Evolutionary conservation across 1,284 basidiomycete genomes (phyloP).

Genomic region (Omphalotus olearius): DNA sequence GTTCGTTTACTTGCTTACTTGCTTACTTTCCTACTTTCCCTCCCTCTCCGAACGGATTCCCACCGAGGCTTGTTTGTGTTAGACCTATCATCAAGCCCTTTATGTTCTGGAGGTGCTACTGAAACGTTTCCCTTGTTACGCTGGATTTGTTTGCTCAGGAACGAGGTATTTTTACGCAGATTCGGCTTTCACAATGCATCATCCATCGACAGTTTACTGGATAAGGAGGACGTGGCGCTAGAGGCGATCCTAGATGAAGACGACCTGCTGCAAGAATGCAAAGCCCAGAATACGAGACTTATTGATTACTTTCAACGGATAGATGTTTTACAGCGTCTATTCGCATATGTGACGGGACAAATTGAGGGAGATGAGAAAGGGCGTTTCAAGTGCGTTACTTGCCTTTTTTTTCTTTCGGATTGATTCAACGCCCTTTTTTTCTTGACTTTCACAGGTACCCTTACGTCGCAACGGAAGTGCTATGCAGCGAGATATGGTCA

Average conservation of each 20-base stretch:
- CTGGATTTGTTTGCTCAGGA: background rate
- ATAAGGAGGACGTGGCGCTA: constrained; percentile 80
- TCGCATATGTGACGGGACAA: constrained; percentile 83
- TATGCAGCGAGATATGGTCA: constrained; percentile 94
- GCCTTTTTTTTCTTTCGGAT: constrained; percentile 37
- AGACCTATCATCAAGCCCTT: background rate
- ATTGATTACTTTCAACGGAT: constrained; percentile 82
- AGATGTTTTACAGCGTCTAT: constrained; percentile 74
- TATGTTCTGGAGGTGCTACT: constrained; percentile 5
- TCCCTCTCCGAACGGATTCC: background rate
- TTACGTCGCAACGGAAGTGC: constrained; percentile 91
- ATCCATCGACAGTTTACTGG: constrained; percentile 76
- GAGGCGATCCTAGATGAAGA: constrained; percentile 94
- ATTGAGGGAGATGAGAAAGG: constrained; percentile 76
- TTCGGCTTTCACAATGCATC: constrained; percentile 85
- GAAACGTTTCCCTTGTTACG: background rate
- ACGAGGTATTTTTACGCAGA: constrained; percentile 34
- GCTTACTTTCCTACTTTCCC: background rate
- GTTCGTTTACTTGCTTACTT: too few relatives aligned
- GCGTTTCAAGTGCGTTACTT: constrained; percentile 41
- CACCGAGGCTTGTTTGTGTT: background rate
- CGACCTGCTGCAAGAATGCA: constrained; percentile 93
- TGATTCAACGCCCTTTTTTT: constrained; percentile 6
- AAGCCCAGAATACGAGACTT: constrained; percentile 87
- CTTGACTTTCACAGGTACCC: constrained; percentile 65